Percentiles rank a stretch among this genome's conserved stretches.
Evolutionary conservation across 257 asterid genomes (phyloP).

Genomic region (Solanum dulcamara): DNA sequence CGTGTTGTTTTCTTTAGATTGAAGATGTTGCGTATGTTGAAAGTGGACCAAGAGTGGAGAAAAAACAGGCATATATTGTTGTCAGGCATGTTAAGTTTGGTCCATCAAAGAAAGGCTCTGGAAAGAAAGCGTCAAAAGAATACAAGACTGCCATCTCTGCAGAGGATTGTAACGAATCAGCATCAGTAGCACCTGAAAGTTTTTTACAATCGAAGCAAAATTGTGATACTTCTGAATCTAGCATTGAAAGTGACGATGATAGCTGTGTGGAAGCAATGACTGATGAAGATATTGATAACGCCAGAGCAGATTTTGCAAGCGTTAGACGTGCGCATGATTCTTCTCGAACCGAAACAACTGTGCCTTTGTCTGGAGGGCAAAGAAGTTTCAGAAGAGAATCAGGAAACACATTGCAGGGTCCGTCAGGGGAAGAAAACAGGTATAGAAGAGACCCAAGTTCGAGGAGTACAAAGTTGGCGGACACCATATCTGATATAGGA

Average conservation of each 20-base stretch:
- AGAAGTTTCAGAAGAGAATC: constrained; percentile 38
- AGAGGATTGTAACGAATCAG: background rate
- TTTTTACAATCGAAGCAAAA: background rate
- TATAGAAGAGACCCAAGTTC: constrained; percentile 17
- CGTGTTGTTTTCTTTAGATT: constrained; percentile 27
- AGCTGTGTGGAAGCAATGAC: constrained; percentile 9
- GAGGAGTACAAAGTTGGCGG: constrained; percentile 6
- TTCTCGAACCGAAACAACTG: no score
- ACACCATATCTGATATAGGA: constrained; percentile 6
- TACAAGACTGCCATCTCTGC: background rate
- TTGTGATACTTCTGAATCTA: background rate
- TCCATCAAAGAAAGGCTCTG: constrained; percentile 39
- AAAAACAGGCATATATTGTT: constrained; percentile 49
- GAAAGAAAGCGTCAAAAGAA: constrained; percentile 34
- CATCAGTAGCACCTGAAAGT: background rate
- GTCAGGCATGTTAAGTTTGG: constrained; percentile 77
- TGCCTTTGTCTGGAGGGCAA: no score
- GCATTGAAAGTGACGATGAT: constrained; percentile 4
- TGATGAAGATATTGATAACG: constrained; percentile 14
- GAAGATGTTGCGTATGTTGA: constrained; percentile 55
- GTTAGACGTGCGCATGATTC: no score
- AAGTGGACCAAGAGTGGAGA: constrained; percentile 44
- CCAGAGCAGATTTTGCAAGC: no score
- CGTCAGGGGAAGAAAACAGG: constrained; percentile 1
- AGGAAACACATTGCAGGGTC: background rate